Conservation (phyloP, 768 basidiomycete genomes). For the Stropharia rugosoannulata region DNA sequence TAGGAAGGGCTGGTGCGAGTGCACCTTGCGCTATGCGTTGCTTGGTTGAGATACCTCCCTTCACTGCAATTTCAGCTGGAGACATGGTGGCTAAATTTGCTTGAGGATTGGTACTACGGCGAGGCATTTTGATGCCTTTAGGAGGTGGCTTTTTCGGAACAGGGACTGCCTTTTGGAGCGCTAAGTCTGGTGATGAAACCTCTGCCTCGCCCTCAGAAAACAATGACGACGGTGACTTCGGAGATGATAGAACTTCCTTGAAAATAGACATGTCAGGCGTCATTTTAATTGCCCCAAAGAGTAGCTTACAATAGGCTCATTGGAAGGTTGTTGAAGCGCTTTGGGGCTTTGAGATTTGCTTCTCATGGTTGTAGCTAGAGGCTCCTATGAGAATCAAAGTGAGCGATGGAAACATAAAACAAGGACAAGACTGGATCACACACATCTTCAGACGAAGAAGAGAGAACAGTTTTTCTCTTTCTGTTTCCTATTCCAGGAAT, state of each 20-base stretch:
- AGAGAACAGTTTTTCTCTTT: conserved; percentile 12
- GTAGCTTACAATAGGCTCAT: background rate
- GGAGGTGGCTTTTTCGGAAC: background rate
- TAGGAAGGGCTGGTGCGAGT: conserved; percentile 34
- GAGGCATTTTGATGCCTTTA: conserved; percentile 15
- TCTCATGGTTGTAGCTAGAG: background rate
- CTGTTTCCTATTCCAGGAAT: conserved; percentile 1
- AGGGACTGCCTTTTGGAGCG: background rate
- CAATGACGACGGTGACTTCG: conserved; percentile 4
- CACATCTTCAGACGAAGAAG: conserved; percentile 15
- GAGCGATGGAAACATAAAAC: background rate
- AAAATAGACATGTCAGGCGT: background rate
- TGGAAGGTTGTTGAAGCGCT: background rate
- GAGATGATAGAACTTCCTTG: conserved; percentile 3
- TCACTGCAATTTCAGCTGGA: conserved; percentile 15
- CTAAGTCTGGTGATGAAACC: conserved; percentile 12
- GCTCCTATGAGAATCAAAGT: conserved; percentile 4
- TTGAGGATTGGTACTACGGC: conserved; percentile 20
- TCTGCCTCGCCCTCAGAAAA: conserved; percentile 5
- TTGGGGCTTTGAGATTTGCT: background rate
- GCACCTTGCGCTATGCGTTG: conserved; percentile 45
- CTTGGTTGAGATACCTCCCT: conserved; percentile 47
- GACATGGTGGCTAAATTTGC: conserved; percentile 18
- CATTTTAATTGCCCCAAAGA: background rate
- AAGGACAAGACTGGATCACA: background rate